Evolutionary conservation across 2,329 filamentous ascomycete genomes (phyloP), one percentile per base, ranked within the genome.

Genomic region (Zarea fungicola): DNA sequence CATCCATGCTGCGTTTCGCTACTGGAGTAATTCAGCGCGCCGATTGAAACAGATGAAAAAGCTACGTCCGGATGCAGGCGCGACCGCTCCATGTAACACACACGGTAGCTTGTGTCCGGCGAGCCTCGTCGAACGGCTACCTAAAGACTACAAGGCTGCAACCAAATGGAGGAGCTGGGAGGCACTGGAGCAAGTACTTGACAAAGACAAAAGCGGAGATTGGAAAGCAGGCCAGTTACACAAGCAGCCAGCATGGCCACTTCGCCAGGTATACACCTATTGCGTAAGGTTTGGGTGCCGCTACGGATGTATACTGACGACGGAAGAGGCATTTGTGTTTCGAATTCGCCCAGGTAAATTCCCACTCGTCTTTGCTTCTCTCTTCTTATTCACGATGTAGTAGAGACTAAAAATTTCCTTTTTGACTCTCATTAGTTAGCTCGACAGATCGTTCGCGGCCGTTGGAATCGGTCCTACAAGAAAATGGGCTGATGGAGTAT

Each of bases 261-360:
- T 42, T 19, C 40, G 40, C 8, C 40, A 42, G n/a, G 40, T 16
- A 13, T 42, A 7, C 25, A 42, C 40, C 5, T 42, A 42, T 18
- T 42, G 40, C 16, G 8, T 29, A 5, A 18, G 13, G 16, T 29
- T 18, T 26, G 22, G n/a, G 8, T 42, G 40, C 25, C 40, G 40
- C 8, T 42, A 42, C 16, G 40, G 40, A 19, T 42, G 40, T 23
- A 42, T 42, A 18, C 25, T 42, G 40, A 42, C 40, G 16, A 42
- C 40, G 9, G 16, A 42, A 25, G 40, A 42, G n/a, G 40, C 40
- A 10, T 42, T 42, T 42, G 25, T 42, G 7, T 42, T 42, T 29
- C 6, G 40, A 29, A 28, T 42, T 16, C 40, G 16, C n/a, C 40
- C 16, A 42, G 25, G 25, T 29, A 29, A 21, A n/a, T 9, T 9